Evolutionary conservation across 805 yeast genomes (phyloP).

Genomic region (Spathaspora boniae): DNA sequence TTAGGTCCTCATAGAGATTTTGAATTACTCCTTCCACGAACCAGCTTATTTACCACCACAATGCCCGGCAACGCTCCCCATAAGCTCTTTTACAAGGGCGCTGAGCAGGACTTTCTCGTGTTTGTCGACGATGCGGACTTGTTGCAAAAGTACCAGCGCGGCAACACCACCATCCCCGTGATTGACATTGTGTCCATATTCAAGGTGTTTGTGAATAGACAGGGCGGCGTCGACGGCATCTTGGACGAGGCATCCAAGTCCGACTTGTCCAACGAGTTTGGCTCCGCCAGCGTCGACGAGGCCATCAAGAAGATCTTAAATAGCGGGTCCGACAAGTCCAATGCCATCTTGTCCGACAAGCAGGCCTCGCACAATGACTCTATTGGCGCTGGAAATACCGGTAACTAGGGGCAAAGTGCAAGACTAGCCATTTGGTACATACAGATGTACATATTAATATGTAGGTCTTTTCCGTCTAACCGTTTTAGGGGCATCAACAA

Average conservation of each 20-base stretch:
- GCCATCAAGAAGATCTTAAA: conserved; percentile 56
- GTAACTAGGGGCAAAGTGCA: conserved; percentile 8
- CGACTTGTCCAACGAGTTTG: conserved; percentile 68
- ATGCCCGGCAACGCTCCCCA: conserved; percentile 16
- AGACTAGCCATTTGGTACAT: not conserved
- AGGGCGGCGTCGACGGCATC: conserved; percentile 70
- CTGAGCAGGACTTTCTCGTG: conserved; percentile 58
- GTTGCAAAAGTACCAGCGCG: conserved; percentile 45
- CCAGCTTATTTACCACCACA: conserved; percentile 1
- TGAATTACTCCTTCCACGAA: no score
- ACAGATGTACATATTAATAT: not conserved
- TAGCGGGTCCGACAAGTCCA: conserved; percentile 52
- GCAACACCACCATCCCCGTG: conserved; percentile 54
- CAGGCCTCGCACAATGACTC: conserved; percentile 45
- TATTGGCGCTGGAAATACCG: conserved; percentile 28
- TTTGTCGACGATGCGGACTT: conserved; percentile 56
- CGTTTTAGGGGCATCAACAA: no score
- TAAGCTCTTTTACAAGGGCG: conserved; percentile 65
- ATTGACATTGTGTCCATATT: conserved; percentile 60
- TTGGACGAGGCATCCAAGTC: conserved; percentile 67
- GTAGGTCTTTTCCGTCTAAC: not conserved
- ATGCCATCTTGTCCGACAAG: conserved; percentile 6
- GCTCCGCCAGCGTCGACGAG: conserved; percentile 51
- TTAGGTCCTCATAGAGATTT: no score
- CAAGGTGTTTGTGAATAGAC: conserved; percentile 59